Percentiles rank a stretch among this genome's conserved stretches.
Conservation (phyloP, 257 asterid genomes). For the Scutellaria baicalensis region DNA sequence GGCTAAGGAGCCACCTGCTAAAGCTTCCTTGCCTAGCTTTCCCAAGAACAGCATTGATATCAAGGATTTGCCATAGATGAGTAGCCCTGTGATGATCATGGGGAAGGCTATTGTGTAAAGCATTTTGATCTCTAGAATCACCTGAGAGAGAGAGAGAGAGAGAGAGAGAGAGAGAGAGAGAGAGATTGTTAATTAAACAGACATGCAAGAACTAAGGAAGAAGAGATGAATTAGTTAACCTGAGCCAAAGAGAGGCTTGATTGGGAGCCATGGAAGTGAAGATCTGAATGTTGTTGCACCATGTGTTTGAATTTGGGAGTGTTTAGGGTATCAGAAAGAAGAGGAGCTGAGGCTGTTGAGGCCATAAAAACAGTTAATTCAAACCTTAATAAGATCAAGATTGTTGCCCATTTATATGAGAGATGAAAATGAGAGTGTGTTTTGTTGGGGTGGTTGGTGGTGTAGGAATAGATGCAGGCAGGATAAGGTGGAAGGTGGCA, state of each 20-base stretch:
- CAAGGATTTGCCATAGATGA: slow-evolving; percentile 47
- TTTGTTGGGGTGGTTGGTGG: slow-evolving; percentile 31
- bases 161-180: too few species aligned
- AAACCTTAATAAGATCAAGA: too few species aligned
- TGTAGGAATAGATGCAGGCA: slow-evolving; percentile 30
- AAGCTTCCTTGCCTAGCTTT: slow-evolving; percentile 44
- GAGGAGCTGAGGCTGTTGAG: slow-evolving; percentile 24
- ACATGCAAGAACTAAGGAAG: not conserved
- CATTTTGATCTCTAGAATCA: slow-evolving; percentile 46
- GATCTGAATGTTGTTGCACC: not conserved
- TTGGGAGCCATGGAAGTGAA: not conserved
- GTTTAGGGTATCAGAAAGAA: not conserved
- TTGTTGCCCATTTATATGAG: too few species aligned
- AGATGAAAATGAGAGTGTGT: slow-evolving; percentile 8
- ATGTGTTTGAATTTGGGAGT: not conserved
- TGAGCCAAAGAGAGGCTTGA: slow-evolving; percentile 21
- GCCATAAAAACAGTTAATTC: not conserved
- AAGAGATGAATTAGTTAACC: slow-evolving; percentile 13
- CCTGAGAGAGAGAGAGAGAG: not conserved
- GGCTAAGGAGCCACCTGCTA: slow-evolving; percentile 78
- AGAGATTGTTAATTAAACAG: too few species aligned
- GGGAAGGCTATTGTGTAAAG: slow-evolving; percentile 59
- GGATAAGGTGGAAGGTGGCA: slow-evolving; percentile 39
- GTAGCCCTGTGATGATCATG: slow-evolving; percentile 53
- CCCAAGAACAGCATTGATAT: slow-evolving; percentile 71